These are phyloP conservation scores for Aspergillus wentii DNA, from an alignment of 495 filamentous ascomycete genomes.

Conservation along the genomic window DNA sequence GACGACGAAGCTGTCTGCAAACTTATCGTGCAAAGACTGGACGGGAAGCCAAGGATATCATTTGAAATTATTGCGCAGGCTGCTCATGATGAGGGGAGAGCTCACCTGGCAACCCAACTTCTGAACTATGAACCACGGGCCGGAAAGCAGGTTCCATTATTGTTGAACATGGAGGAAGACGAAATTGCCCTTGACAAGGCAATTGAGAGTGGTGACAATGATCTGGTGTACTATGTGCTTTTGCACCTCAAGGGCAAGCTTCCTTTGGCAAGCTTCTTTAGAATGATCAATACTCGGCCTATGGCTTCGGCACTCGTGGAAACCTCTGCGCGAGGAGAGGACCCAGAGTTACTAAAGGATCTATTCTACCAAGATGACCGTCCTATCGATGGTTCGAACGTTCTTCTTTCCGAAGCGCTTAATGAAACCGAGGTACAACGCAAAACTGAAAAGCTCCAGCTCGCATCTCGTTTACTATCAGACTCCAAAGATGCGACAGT, in stretches of 20 bases:
- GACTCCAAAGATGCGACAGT: conserved; percentile 73
- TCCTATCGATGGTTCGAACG: conserved; percentile 79
- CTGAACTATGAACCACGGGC: conserved; percentile 91
- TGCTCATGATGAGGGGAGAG: conserved; percentile 92
- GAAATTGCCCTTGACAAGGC: conserved; percentile 95
- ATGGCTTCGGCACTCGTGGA: conserved; percentile 88
- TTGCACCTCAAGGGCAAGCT: conserved; percentile 86
- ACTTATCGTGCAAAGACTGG: conserved; percentile 79
- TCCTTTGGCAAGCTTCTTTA: conserved; percentile 86
- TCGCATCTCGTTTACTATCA: conserved; percentile 72
- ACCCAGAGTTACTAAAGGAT: conserved; percentile 84
- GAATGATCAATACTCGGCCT: conserved; percentile 81
- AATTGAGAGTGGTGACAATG: conserved; percentile 90
- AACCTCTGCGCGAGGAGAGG: conserved; percentile 68
- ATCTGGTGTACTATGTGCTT: conserved; percentile 85
- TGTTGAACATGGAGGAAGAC: conserved; percentile 93
- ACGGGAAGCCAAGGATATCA: conserved; percentile 84
- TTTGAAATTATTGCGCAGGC: conserved; percentile 91
- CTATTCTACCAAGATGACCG: conserved; percentile 98
- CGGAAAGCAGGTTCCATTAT: conserved; percentile 90
- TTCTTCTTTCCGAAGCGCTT: conserved; percentile 79
- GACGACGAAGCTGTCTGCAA: conserved; percentile 86
- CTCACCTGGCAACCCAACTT: conserved; percentile 79
- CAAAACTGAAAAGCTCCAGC: conserved; percentile 75
- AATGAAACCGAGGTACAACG: conserved; percentile 56